Conservation (phyloP, 208 protist species). For the Crithidia sp. region DNA sequence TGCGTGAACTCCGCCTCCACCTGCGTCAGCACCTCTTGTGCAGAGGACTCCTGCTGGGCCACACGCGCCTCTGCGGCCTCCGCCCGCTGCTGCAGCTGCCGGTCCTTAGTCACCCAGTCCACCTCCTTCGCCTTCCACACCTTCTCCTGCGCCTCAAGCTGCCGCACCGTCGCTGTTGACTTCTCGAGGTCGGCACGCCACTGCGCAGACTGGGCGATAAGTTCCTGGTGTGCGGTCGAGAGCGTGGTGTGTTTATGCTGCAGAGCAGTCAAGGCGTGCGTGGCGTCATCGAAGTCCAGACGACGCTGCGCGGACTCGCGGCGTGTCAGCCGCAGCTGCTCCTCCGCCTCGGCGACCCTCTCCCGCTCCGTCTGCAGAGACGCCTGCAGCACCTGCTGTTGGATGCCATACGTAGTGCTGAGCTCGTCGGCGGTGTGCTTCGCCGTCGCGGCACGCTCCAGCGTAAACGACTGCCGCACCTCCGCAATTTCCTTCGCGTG, state of each 20-base stretch:
- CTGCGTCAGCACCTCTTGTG: conserved; percentile 47
- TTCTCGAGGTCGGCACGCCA: conserved; percentile 24
- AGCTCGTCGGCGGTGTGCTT: conserved; percentile 61
- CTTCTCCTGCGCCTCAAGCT: conserved; percentile 30
- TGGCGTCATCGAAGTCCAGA: conserved; percentile 19
- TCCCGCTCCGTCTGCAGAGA: conserved; percentile 57
- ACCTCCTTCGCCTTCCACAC: conserved; percentile 30
- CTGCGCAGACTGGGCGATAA: conserved; percentile 21
- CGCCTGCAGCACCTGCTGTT: conserved; percentile 53
- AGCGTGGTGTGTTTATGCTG: conserved; percentile 14
- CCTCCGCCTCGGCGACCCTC: conserved; percentile 43
- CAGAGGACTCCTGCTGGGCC: conserved; percentile 45
- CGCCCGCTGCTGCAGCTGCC: conserved; percentile 34
- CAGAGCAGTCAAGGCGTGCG: conserved; percentile 16
- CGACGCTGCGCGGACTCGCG: conserved; percentile 25
- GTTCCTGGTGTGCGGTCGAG: conserved; percentile 14
- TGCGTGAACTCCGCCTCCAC: conserved; percentile 77
- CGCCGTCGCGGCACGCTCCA: conserved; percentile 45
- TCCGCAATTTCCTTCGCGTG: conserved; percentile 56
- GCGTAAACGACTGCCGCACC: conserved; percentile 48
- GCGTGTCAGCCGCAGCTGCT: conserved; percentile 30
- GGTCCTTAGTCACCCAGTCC: conserved; percentile 32
- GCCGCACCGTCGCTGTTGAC: conserved; percentile 12
- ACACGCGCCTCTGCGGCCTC: conserved; percentile 37
- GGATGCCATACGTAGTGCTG: conserved; percentile 56